Percentiles rank a stretch among this genome's conserved stretches.
Evolutionary conservation across 73 alveolate genomes (phyloP).

Genomic region (Uronychia binucleata): DNA sequence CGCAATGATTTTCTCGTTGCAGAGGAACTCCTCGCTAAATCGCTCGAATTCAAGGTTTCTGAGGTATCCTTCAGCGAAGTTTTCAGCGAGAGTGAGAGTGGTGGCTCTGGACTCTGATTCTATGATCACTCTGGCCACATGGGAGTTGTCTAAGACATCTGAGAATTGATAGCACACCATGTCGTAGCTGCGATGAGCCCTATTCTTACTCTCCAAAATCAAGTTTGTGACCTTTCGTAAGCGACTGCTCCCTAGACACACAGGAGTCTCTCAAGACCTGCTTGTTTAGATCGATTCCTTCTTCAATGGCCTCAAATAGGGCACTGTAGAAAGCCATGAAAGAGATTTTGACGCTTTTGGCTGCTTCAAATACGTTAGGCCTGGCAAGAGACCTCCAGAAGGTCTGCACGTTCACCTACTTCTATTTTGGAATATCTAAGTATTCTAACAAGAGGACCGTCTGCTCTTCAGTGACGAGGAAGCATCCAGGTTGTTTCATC

Average conservation of each 20-base stretch:
- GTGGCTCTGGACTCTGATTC: neutral
- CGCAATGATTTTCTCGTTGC: neutral
- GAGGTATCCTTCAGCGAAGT: neutral
- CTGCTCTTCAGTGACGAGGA: neutral
- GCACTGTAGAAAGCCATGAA: neutral
- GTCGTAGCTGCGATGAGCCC: neutral
- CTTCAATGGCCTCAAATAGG: neutral
- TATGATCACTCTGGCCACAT: neutral
- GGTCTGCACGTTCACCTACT: neutral
- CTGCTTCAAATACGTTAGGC: neutral
- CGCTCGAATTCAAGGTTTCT: neutral
- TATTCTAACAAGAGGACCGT: neutral
- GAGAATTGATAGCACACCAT: neutral
- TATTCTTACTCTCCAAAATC: neutral
- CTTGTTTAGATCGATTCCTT: neutral
- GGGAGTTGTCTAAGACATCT: neutral
- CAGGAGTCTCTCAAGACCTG: neutral
- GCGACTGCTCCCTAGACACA: neutral
- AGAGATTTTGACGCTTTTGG: neutral
- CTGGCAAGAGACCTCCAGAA: neutral
- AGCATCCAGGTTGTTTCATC: neutral
- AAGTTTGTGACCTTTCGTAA: neutral
- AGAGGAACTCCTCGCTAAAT: neutral
- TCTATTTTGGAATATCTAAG: neutral
- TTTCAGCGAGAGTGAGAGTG: neutral